Base-by-base conservation (phyloP, 345 rosid genomes). In the Erysimum cheiranthoides region DNA sequence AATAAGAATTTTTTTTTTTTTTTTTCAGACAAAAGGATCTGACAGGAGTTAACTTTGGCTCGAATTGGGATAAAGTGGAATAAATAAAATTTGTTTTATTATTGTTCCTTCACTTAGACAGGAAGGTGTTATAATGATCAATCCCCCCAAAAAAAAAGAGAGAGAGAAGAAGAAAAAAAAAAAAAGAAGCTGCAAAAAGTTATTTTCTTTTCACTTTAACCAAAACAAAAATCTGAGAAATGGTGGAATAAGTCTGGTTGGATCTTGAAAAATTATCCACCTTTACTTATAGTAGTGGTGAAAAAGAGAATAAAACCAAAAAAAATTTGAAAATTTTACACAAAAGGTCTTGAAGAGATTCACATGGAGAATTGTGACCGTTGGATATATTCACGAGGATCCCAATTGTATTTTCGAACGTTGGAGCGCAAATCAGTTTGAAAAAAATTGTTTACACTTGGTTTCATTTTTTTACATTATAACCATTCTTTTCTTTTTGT, bases 311-410 rank as follows among this genome's bases (percentile, higher is more conserved):
- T 18, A 61, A 59, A 10, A 35, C 28, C 40, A 35, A 3, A 3
- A 3, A 3, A 35, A 16, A 18, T 7, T 74, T 70, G 27, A 13
- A 59, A 61, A 68, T 11, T 56, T 68, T 12, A 61, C 31, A 71
- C 78, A 76, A 65, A 52, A 78, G 31, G 66, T 21, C 57, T 72
- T 88, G 81, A 89, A 88, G 86, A 77, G 69, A 51, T 77, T 87
- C 97, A 86, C 93, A 89, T 86, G 95, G 75, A 77, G 78, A 80
- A 76, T 79, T 78, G 80, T 70, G 85, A 84, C 90, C 88, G 87
- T 86, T 86, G 53, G 89, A 83, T 83, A 40, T 3, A 13, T 76
- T 84, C 86, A 84, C 86, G 84, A 46, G 84, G 31, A 60, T 73
- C 79, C 82, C 77, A 34, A 56, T 73, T 66, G 28, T 65, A 47